A percentile compares a stretch with the other conserved stretches of the same genome.
These are phyloP conservation scores for Gaeumannomyces tritici DNA, from an alignment of 2,329 filamentous ascomycete species.

Conservation along the genomic window DNA sequence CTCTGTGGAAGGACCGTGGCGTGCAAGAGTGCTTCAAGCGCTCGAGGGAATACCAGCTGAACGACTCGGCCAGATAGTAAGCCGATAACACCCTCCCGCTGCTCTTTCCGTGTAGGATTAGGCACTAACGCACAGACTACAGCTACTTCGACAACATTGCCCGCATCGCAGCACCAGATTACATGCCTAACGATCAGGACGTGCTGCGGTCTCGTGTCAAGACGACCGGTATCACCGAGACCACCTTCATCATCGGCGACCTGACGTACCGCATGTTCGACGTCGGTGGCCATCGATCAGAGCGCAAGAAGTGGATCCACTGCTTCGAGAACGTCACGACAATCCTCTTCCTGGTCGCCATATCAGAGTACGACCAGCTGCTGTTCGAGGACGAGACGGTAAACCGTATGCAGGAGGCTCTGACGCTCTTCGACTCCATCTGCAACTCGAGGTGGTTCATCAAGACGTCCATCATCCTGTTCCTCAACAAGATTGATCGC, in stretches of 20 bases:
- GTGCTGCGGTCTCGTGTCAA: conserved; percentile 93
- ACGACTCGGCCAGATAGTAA: conserved; percentile 93
- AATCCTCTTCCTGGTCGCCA: conserved; percentile 92
- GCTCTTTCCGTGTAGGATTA: not conserved
- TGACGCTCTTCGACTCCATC: conserved; percentile 80
- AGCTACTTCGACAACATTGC: conserved; percentile 96
- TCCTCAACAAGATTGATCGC: conserved; percentile 84
- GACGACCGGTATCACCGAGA: conserved; percentile 95
- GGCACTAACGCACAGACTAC: not conserved
- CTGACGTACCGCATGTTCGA: conserved; percentile 97
- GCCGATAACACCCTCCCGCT: conserved; percentile 17
- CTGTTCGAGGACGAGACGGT: conserved; percentile 94
- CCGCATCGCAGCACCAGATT: conserved; percentile 82
- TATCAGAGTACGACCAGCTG: conserved; percentile 93
- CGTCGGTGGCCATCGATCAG: conserved; percentile 88
- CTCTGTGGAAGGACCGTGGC: conserved; percentile 85
- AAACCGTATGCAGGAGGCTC: conserved; percentile 86
- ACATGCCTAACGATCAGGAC: conserved; percentile 92
- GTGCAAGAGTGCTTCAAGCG: conserved; percentile 94
- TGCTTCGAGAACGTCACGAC: conserved; percentile 98
- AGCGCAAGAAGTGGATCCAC: conserved; percentile 99
- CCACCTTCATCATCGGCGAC: conserved; percentile 89
- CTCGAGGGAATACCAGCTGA: conserved; percentile 90
- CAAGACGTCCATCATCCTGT: conserved; percentile 80
- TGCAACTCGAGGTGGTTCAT: conserved; percentile 88